Conservation (phyloP, 164 flowering plant species). For the Annona cherimola region DNA sequence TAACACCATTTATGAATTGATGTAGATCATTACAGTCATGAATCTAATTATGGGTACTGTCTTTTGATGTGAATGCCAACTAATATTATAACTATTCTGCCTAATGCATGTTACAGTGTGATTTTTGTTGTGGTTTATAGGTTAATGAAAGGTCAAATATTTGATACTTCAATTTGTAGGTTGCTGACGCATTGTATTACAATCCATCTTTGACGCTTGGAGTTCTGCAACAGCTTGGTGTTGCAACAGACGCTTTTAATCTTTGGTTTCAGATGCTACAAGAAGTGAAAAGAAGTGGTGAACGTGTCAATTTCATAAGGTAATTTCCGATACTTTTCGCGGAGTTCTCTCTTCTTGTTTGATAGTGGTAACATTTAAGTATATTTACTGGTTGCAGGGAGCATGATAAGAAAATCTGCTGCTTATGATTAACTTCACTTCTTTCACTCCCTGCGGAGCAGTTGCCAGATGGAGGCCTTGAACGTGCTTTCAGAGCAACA, state of each 20-base stretch:
- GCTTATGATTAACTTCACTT: conserved; percentile 87
- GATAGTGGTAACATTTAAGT: neutral
- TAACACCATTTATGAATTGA: no score
- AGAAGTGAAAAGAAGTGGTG: conserved; percentile 79
- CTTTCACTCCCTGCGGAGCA: no score
- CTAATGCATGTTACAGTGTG: no score
- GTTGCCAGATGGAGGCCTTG: no score
- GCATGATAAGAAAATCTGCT: conserved; percentile 93
- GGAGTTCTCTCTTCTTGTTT: neutral
- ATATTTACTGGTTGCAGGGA: conserved; percentile 45
- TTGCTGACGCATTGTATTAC: conserved; percentile 90
- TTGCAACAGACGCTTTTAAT: conserved; percentile 70
- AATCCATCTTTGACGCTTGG: conserved; percentile 65
- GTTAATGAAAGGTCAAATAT: neutral
- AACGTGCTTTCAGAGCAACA: no score
- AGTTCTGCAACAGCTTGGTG: conserved; percentile 79
- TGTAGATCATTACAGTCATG: no score
- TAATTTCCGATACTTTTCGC: conserved; percentile 11
- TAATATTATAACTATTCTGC: no score
- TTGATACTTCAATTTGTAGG: conserved; percentile 34
- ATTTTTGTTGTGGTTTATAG: no score
- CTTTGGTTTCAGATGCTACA: conserved; percentile 97
- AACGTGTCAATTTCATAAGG: conserved; percentile 77
- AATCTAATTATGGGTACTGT: no score
- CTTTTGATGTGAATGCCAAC: no score